Percentiles rank a stretch among this genome's conserved stretches.
Evolutionary conservation across 2,329 filamentous ascomycete genomes (phyloP).

Genomic region (Trichoderma sp.): DNA sequence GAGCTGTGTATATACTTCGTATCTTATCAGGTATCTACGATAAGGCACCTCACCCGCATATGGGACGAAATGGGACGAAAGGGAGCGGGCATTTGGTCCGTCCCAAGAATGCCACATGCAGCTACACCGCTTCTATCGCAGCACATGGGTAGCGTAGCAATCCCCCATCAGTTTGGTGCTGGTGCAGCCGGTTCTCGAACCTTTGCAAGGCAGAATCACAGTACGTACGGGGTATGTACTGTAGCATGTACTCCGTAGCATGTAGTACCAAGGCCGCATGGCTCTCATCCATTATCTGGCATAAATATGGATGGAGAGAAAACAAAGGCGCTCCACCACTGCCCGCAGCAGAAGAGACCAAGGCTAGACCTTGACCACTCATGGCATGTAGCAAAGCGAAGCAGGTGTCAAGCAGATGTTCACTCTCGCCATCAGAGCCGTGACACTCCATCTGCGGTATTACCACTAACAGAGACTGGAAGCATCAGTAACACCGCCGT

Average conservation of each 20-base stretch:
- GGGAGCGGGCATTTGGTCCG: neutral
- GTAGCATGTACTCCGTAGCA: too few species aligned
- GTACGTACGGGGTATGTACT: too few species aligned
- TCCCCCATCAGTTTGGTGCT: neutral
- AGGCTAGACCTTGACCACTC: neutral
- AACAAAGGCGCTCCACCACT: neutral
- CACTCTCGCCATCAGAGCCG: neutral
- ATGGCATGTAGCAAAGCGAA: neutral
- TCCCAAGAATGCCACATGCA: neutral
- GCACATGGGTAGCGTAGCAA: neutral
- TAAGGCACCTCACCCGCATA: neutral
- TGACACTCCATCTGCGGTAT: neutral
- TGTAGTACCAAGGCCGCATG: neutral
- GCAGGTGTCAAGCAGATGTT: neutral
- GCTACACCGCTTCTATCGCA: constrained; percentile 1
- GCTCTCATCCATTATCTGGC: neutral
- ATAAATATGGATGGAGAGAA: neutral
- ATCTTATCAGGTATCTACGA: neutral
- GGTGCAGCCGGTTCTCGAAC: neutral
- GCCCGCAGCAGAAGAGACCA: neutral
- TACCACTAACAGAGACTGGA: neutral
- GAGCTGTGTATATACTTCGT: neutral
- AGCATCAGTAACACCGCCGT: neutral
- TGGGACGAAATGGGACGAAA: neutral
- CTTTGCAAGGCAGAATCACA: neutral